phyloP scores from a whole-genome alignment of 345 rosid species.

The Murraya koenigii region DNA sequence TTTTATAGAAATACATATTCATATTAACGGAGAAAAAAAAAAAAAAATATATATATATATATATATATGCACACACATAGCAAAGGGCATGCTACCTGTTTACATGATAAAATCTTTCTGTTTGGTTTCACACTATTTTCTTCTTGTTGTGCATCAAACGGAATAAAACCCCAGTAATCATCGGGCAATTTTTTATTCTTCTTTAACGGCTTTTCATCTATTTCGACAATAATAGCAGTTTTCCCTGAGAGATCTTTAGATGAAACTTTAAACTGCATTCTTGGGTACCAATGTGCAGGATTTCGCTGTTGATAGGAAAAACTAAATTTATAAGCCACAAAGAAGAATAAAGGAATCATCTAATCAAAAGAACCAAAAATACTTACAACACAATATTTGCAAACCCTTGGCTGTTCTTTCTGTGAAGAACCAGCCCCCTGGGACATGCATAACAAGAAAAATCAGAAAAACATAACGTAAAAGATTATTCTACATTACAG shows the following conservation, averaged over 20 bases:
- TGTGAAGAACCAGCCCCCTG: constrained; percentile 34
- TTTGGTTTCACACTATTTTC: constrained; percentile 45
- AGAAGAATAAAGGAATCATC: constrained; percentile 7
- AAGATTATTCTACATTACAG: background rate
- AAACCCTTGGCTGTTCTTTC: constrained; percentile 40
- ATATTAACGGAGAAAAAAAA: background rate
- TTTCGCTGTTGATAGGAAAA: constrained; percentile 34
- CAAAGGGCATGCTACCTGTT: constrained; percentile 51
- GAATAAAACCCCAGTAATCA: constrained; percentile 82
- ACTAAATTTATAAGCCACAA: constrained; percentile 7
- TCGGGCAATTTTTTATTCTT: constrained; percentile 33
- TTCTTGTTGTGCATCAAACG: constrained; percentile 52
- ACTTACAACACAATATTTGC: constrained; percentile 86
- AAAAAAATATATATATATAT: background rate
- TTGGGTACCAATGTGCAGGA: constrained; percentile 55
- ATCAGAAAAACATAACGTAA: constrained; percentile 2
- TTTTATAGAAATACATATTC: background rate
- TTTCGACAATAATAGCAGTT: constrained; percentile 62
- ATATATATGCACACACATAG: too few relatives aligned
- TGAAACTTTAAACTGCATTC: constrained; percentile 69
- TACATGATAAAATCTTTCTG: constrained; percentile 61
- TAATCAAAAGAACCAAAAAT: constrained; percentile 9
- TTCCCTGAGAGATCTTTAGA: constrained; percentile 54
- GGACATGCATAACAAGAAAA: constrained; percentile 27
- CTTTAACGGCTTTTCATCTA: constrained; percentile 36